phyloP scores from a whole-genome alignment of 345 rosid genomes.

The Psidium guajava region DNA sequence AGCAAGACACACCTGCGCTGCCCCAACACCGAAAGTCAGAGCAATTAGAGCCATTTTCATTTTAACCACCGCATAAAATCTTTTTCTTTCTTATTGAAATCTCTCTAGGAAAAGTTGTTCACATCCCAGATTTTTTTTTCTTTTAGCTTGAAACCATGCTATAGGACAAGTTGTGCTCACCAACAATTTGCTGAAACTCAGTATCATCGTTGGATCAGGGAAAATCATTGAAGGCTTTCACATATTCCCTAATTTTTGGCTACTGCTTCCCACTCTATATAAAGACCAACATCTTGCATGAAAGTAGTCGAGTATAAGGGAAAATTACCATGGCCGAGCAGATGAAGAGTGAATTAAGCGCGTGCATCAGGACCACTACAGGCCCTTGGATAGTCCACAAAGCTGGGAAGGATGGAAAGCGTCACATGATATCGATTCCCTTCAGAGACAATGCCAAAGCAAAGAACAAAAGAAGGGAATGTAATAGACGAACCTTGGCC shows the following conservation, averaged over 20 bases:
- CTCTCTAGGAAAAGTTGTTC: background rate
- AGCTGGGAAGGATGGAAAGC: conserved; percentile 13
- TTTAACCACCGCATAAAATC: background rate
- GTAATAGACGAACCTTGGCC: conserved; percentile 18
- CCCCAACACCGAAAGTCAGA: no score
- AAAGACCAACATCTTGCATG: background rate
- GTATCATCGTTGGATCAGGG: background rate
- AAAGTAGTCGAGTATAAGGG: background rate
- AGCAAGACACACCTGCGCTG: background rate
- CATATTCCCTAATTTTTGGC: background rate
- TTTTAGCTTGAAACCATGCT: background rate
- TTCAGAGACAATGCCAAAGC: conserved; percentile 12
- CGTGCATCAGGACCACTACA: conserved; percentile 22
- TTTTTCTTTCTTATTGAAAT: background rate
- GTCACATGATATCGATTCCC: conserved; percentile 19
- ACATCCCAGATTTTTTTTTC: background rate
- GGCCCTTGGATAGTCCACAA: conserved; percentile 35
- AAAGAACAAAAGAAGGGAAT: conserved; percentile 25
- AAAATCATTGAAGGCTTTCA: background rate
- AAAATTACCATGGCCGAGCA: background rate
- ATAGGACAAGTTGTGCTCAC: background rate
- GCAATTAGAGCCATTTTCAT: no score
- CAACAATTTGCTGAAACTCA: background rate
- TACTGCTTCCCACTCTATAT: background rate
- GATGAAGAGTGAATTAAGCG: background rate